These are phyloP conservation scores for Rhizomucor miehei DNA, from an alignment of 371 early-diverging fungal genomes.

Conservation along the genomic window DNA sequence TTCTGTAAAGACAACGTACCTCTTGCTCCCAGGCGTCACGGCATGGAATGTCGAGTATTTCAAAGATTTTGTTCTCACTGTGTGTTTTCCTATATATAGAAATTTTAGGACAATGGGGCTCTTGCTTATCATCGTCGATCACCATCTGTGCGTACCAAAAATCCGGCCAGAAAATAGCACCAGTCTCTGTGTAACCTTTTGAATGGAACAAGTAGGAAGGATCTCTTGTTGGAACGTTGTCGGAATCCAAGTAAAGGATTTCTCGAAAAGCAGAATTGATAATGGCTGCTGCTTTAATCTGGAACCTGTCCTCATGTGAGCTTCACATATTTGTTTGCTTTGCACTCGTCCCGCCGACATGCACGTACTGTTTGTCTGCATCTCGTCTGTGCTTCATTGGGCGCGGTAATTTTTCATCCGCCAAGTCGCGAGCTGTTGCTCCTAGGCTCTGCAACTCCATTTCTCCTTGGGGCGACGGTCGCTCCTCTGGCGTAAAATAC, in stretches of 20 bases:
- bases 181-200: conserved; percentile 34
- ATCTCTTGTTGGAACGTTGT: conserved; percentile 43
- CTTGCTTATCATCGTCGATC: background rate
- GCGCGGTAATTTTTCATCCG: conserved; percentile 21
- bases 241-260: conserved; percentile 55
- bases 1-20: conserved; percentile 12
- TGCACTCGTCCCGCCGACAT: too few species aligned
- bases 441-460: conserved; percentile 12
- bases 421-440: conserved; percentile 26
- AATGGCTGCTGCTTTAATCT: conserved; percentile 52
- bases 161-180: conserved; percentile 60
- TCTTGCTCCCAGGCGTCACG: conserved; percentile 49
- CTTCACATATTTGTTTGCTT: too few species aligned
- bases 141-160: conserved; percentile 32
- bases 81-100: conserved; percentile 36
- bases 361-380: conserved; percentile 42
- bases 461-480: conserved; percentile 13
- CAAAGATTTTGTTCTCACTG: conserved; percentile 39
- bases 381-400: conserved; percentile 25
- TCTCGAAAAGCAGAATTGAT: conserved; percentile 47
- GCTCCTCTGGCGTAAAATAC: conserved; percentile 36
- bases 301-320: conserved; percentile 23
- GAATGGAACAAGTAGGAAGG: conserved; percentile 47
- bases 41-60: conserved; percentile 32
- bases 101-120: background rate